Evolutionary conservation across 1,284 basidiomycete species (phyloP).

Genomic region (Cutaneotrichosporon dermatis): DNA sequence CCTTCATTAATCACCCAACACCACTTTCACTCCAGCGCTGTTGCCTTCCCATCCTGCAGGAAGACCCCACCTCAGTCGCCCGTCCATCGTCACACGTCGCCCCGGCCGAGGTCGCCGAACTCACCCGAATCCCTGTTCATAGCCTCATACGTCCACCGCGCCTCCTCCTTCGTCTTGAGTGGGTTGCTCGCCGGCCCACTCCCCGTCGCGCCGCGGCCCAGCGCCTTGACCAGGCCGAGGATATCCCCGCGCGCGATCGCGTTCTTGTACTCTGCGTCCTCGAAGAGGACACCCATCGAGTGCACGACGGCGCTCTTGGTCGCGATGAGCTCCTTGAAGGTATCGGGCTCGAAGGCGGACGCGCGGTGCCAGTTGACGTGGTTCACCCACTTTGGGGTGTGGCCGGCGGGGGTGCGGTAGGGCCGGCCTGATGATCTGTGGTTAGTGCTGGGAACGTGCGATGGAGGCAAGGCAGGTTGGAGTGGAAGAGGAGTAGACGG

Average conservation of each 20-base stretch:
- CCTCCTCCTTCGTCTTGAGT: slow-evolving; percentile 52
- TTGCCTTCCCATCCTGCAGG: too few species aligned
- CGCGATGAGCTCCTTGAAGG: slow-evolving; percentile 66
- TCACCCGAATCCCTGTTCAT: slow-evolving; percentile 87
- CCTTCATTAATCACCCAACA: too few species aligned
- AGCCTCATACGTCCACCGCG: slow-evolving; percentile 60
- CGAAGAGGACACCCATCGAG: slow-evolving; percentile 88
- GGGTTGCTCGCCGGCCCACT: slow-evolving; percentile 57
- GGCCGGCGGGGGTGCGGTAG: slow-evolving; percentile 80
- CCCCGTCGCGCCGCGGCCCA: slow-evolving; percentile 46
- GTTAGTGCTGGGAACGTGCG: background rate
- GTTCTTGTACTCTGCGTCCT: slow-evolving; percentile 75
- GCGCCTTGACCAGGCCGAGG: slow-evolving; percentile 54
- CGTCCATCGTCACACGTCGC: too few species aligned
- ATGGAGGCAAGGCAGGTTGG: too few species aligned
- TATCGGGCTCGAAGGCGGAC: slow-evolving; percentile 69
- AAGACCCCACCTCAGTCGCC: too few species aligned
- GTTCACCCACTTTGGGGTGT: slow-evolving; percentile 74
- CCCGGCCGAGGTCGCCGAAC: slow-evolving; percentile 31
- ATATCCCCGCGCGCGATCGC: slow-evolving; percentile 60
- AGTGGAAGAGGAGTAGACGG: too few species aligned
- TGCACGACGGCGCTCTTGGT: slow-evolving; percentile 74
- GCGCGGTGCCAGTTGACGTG: slow-evolving; percentile 75
- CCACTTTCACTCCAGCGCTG: too few species aligned
- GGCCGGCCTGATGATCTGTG: slow-evolving; percentile 76